Evolutionary conservation across 192 early-diverging fungal species (phyloP), one percentile per base, ranked within the genome.

Genomic region (Coemansia sp.): DNA sequence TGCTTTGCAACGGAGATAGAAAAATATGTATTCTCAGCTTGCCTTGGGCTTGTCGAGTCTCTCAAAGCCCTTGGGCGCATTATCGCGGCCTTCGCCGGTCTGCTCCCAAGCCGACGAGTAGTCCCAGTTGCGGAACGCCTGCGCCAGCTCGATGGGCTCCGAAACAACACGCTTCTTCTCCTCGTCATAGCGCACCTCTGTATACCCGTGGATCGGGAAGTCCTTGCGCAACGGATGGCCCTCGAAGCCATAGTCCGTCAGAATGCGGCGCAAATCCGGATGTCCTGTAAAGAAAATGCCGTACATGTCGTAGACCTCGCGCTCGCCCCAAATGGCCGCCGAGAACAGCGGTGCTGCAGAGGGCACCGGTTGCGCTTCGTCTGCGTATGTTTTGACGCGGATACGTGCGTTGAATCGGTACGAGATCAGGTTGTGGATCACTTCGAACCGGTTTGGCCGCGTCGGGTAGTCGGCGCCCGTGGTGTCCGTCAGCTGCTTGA

Each of bases 161-260:
- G 92, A 87, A 45, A 99, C 90, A 15, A 99, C 95, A 45, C 97
- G 85, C 87, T 99, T 99, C 86, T 93, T 93, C 75, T 95, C 93
- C 62, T 99, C 97, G 75, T 99, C 97, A 75, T 97, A 99, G 58
- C 97, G 84, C 36, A 97, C 94, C 83, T 97, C 97, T 9, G 97
- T 95, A 73, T 97, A 99, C n/a, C 97, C 95, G 38, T 93, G 95
- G 45, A 99, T 84, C 52, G 97, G 97, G 85, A 99, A 99, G 67
- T 99, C 97, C 86, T 99, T 99, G 64, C 97, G 85, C 71, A 99
- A 60, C 66, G 91, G 91, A 69, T 93, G 88, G 13, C 95, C 97
- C 82, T 99, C 95, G 61, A 98, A 99, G 25, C 97, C 97, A 71
- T 99, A 99, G 80, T 97, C 95, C 52, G 94, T 96, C 79, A 99